Conservation (phyloP, 129 eudicot species). For the Glebionis coronaria region DNA sequence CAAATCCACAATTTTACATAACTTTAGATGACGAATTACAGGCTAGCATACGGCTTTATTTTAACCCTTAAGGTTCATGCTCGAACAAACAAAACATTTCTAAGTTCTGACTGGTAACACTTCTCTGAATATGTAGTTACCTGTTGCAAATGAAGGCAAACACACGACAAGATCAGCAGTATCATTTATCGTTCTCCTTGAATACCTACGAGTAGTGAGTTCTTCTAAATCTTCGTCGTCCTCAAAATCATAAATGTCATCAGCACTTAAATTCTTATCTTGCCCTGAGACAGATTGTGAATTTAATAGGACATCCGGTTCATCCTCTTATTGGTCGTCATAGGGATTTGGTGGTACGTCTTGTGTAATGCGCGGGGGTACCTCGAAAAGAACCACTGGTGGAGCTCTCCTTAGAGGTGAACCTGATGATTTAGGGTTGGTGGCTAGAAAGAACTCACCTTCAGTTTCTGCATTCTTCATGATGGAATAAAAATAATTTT, state of each 20-base stretch:
- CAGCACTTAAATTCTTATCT: constrained; percentile 71
- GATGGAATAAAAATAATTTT: constrained; percentile 2
- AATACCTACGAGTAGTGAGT: constrained; percentile 65
- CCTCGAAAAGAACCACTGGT: constrained; percentile 60
- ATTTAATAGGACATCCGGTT: constrained; percentile 42
- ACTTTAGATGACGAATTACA: constrained; percentile 12
- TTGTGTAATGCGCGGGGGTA: constrained; percentile 56
- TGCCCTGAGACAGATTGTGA: constrained; percentile 65
- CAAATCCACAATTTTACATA: constrained; percentile 9
- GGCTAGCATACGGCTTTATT: background rate
- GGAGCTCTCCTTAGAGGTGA: constrained; percentile 89
- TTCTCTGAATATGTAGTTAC: constrained; percentile 19
- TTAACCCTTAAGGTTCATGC: constrained; percentile 1
- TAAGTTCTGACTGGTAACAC: constrained; percentile 1
- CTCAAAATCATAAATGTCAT: constrained; percentile 91
- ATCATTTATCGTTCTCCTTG: constrained; percentile 82
- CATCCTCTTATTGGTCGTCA: constrained; percentile 58
- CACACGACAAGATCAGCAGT: constrained; percentile 71
- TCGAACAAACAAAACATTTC: constrained; percentile 14
- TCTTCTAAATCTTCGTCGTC: constrained; percentile 79
- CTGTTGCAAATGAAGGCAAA: constrained; percentile 84
- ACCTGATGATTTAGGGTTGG: constrained; percentile 76
- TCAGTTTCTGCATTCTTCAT: constrained; percentile 76
- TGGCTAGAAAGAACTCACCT: constrained; percentile 87
- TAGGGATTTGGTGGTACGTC: constrained; percentile 52